Evolutionary conservation across 176 grass and related monocot genomes (phyloP).

Genomic region (Eremochloa ophiuroides): DNA sequence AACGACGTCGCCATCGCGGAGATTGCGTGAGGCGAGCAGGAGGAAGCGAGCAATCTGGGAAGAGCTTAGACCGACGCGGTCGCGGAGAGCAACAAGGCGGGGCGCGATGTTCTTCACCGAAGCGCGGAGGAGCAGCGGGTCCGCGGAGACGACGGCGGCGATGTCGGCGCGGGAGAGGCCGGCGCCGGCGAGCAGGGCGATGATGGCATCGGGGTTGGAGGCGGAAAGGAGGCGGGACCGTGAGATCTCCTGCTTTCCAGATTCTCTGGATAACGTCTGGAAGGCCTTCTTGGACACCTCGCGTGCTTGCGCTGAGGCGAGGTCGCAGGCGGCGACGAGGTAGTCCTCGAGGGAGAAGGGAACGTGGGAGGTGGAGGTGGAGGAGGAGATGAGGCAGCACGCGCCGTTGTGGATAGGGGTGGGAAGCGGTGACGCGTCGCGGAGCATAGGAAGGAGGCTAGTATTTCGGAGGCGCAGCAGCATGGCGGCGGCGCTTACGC

Average conservation of each 20-base stretch:
- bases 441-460: background rate
- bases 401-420: background rate
- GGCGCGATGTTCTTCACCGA: background rate
- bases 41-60: background rate
- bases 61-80: background rate
- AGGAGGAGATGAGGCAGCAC: background rate
- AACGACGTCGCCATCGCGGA: background rate
- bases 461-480: background rate
- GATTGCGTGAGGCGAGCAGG: background rate
- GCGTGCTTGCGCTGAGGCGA: background rate
- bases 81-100: background rate
- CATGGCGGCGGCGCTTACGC: background rate
- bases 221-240: background rate
- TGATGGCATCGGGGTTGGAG: background rate
- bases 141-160: too few species aligned
- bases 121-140: too few species aligned
- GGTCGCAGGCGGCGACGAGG: background rate
- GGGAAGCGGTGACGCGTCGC: too few species aligned
- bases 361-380: too few species aligned
- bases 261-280: background rate
- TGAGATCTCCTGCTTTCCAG: rapidly evolving
- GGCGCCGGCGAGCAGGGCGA: background rate
- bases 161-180: background rate
- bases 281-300: background rate
- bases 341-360: background rate